Base-by-base conservation (phyloP, 192 early-diverging fungal genomes). In the Entophlyctis luteolus region DNA sequence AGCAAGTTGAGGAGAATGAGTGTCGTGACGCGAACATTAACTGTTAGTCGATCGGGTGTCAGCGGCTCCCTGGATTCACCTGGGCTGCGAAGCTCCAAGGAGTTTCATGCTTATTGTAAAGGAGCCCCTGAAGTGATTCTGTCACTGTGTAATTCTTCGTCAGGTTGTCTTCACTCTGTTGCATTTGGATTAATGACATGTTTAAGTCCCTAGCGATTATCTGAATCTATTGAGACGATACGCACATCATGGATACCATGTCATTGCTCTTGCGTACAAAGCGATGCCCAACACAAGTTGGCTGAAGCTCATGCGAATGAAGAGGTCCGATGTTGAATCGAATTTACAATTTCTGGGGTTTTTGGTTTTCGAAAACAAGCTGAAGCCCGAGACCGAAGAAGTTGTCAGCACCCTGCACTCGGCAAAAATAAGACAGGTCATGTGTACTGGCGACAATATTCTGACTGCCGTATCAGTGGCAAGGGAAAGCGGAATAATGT, bases 391-490 rank as follows among this genome's bases (percentile, higher is more conserved):
- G 2, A 94, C 95, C 0, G 76, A 86, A 14, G 76, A 84, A 2
- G 90, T 94, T 2, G 80, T 99, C 5, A 79, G 87, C 32, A 86
- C 84, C 31, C 80, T 99, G 22, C 76, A 85, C 27, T 81, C 82
- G 25, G 98, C 98, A 10, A 80, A 84, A 20, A 95, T 99, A 55
- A 82, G 94, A 29, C 91, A 93, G 77, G 87, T 98, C 42, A 99
- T 99, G 98, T 98, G 96, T 68, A 98, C 98, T 0, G 88, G 94
- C 20, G 98, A 99, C 72, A 99, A 98, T 74, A 87, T 98, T 23
- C 77, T 98, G 22, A 99, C 98, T 1, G 93, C 95, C 1, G 86
- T 98, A 36, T 94, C 91, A 53, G 98, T 99, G 0, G 90, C 91
- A 6, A 83, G 90, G 45, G 95, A 98, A 73, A 96, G 95, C 70